Evolutionary conservation across 2,329 filamentous ascomycete species (phyloP).

Genomic region (Curvularia verruculosa): DNA sequence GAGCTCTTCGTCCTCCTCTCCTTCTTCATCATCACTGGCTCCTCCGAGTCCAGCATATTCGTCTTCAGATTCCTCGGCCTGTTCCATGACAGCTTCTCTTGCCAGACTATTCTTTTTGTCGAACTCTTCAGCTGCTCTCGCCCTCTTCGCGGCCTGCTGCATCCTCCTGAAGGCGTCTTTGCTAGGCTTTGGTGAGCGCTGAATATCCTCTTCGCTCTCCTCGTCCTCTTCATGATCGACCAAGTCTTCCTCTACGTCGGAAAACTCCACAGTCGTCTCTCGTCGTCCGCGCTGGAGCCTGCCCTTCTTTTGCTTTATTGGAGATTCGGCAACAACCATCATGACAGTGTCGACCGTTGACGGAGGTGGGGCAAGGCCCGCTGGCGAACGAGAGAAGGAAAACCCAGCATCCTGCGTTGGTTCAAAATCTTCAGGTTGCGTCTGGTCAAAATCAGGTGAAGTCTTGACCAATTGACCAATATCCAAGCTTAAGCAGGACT

Average conservation of each 20-base stretch:
- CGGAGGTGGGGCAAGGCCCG: conserved; percentile 65
- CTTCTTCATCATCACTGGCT: conserved; percentile 82
- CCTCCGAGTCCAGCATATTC: conserved; percentile 96
- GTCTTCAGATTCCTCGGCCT: conserved; percentile 96
- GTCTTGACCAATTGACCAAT: conserved; percentile 47
- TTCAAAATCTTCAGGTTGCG: conserved; percentile 73
- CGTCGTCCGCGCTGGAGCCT: conserved; percentile 57
- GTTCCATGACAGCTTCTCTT: conserved; percentile 83
- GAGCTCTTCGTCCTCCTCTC: conserved; percentile 74
- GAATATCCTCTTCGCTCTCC: conserved; percentile 34
- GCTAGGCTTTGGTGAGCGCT: conserved; percentile 44
- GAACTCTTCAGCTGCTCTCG: conserved; percentile 60
- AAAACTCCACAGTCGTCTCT: conserved; percentile 48
- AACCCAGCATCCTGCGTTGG: conserved; percentile 84
- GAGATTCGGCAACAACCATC: conserved; percentile 65
- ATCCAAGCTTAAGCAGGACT: conserved; percentile 37
- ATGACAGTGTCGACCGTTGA: conserved; percentile 76
- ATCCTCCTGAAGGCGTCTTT: conserved; percentile 71
- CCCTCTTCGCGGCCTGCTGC: conserved; percentile 68
- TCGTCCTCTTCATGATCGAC: conserved; percentile 26
- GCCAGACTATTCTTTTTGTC: conserved; percentile 88
- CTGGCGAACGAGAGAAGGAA: conserved; percentile 69
- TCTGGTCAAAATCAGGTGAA: conserved; percentile 50
- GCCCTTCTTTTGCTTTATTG: conserved; percentile 67
- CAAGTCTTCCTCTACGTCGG: conserved; percentile 55